These are phyloP conservation scores for Guyanaporus albipodus DNA, from an alignment of 768 basidiomycete species.

Conservation along the genomic window DNA sequence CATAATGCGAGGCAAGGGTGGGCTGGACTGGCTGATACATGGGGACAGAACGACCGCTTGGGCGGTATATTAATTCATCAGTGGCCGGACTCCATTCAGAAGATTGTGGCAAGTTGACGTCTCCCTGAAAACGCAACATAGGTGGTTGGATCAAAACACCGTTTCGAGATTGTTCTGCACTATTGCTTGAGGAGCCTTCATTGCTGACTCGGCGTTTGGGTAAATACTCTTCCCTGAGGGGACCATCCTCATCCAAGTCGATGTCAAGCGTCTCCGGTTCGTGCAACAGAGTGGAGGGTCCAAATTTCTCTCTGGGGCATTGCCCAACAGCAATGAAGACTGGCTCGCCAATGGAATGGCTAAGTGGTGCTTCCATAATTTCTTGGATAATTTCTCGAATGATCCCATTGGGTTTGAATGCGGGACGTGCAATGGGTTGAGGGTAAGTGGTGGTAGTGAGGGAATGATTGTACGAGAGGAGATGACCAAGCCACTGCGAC, in stretches of 20 bases:
- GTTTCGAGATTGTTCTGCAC: constrained; percentile 5
- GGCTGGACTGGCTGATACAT: constrained; percentile 67
- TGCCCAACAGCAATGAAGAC: constrained; percentile 72
- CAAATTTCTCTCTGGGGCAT: constrained; percentile 49
- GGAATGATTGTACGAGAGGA: constrained; percentile 62
- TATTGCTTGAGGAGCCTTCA: constrained; percentile 5
- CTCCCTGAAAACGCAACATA: constrained; percentile 10
- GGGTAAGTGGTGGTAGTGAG: constrained; percentile 55
- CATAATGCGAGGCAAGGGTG: constrained; percentile 37
- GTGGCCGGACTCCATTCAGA: constrained; percentile 78
- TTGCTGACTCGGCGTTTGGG: constrained; percentile 54
- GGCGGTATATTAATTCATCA: constrained; percentile 69
- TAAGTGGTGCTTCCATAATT: constrained; percentile 50
- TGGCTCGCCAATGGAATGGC: constrained; percentile 42
- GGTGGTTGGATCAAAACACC: constrained; percentile 1
- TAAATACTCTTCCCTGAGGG: constrained; percentile 75
- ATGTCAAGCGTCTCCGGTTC: constrained; percentile 60
- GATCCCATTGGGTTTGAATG: constrained; percentile 63
- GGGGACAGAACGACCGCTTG: constrained; percentile 46
- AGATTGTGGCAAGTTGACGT: constrained; percentile 58
- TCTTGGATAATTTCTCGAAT: constrained; percentile 69
- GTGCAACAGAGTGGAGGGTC: constrained; percentile 38
- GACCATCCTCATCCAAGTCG: constrained; percentile 80
- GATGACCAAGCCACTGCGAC: constrained; percentile 66
- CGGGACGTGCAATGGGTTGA: constrained; percentile 78